Percentiles rank a stretch among this genome's conserved stretches.
Conservation (phyloP, 1,284 basidiomycete species). For the Leccinum proximum region DNA sequence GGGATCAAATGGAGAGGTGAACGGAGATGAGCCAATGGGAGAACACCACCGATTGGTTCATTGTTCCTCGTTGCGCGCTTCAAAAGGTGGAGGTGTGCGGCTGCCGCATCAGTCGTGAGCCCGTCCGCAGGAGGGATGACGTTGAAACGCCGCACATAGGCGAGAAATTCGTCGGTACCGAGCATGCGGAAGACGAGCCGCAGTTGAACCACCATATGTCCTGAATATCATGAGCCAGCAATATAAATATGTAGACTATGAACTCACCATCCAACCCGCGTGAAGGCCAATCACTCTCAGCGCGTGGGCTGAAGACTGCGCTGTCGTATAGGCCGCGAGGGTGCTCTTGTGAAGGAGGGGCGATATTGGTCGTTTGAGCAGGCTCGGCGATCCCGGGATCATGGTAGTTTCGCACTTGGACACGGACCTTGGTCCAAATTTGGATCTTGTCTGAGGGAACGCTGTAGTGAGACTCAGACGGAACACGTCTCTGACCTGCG, state of each 20-base stretch:
- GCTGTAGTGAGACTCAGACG: not conserved
- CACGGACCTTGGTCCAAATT: not conserved
- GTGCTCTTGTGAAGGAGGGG: not conserved
- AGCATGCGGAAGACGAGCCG: not conserved
- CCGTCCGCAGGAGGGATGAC: not conserved
- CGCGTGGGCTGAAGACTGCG: not conserved
- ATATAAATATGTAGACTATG: too few relatives aligned
- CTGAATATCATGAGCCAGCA: not conserved
- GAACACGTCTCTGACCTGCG: not conserved
- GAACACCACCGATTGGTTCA: not conserved
- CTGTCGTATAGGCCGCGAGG: not conserved
- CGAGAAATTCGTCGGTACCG: not conserved
- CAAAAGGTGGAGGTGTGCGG: not conserved
- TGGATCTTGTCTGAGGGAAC: not conserved
- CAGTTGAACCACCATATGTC: not conserved
- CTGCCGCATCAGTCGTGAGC: not conserved
- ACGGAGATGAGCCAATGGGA: not conserved
- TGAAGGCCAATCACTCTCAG: not conserved
- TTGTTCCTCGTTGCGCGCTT: not conserved
- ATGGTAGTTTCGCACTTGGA: not conserved
- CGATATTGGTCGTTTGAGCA: not conserved
- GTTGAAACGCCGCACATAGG: not conserved
- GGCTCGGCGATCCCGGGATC: not conserved
- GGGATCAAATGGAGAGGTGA: not conserved
- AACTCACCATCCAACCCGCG: not conserved